Percentiles rank a stretch among this genome's conserved stretches.
Evolutionary conservation across 2,329 filamentous ascomycete genomes (phyloP).

Genomic region (Didymella pinodella): DNA sequence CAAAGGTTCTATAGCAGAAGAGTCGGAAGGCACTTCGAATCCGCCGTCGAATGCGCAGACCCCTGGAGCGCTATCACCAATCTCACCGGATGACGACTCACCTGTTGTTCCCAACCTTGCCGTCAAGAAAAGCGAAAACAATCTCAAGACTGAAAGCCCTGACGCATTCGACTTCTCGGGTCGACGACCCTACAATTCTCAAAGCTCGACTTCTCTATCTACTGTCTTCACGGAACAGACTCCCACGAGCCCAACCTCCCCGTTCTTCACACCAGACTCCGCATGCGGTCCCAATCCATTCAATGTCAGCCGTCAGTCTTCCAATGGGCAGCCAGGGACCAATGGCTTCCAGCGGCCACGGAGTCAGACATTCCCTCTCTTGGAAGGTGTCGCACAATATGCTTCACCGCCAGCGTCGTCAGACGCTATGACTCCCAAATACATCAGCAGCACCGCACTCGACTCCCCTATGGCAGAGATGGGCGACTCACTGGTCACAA

Average conservation of each 20-base stretch:
- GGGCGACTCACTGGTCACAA: conserved; percentile 47
- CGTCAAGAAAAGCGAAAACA: conserved; percentile 73
- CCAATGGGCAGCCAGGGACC: conserved; percentile 56
- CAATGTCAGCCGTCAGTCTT: conserved; percentile 59
- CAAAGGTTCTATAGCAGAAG: conserved; percentile 67
- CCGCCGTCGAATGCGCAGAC: conserved; percentile 67
- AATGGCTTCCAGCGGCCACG: conserved; percentile 76
- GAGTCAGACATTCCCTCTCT: conserved; percentile 84
- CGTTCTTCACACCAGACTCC: conserved; percentile 80
- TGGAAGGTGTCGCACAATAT: conserved; percentile 67
- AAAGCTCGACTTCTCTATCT: conserved; percentile 70
- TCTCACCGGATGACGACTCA: conserved; percentile 73
- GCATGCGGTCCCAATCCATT: conserved; percentile 70
- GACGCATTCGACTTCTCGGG: conserved; percentile 67
- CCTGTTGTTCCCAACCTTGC: conserved; percentile 71
- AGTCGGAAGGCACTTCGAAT: conserved; percentile 70
- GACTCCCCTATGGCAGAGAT: conserved; percentile 62
- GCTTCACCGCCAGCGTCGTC: conserved; percentile 60
- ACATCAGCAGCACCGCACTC: conserved; percentile 56
- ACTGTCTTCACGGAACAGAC: conserved; percentile 73
- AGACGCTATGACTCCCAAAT: conserved; percentile 65
- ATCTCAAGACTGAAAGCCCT: conserved; percentile 64
- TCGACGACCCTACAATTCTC: conserved; percentile 71
- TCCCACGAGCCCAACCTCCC: conserved; percentile 75
- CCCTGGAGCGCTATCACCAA: conserved; percentile 73